Conservation (phyloP, 345 rosid genomes). For the Citrus hindsii region DNA sequence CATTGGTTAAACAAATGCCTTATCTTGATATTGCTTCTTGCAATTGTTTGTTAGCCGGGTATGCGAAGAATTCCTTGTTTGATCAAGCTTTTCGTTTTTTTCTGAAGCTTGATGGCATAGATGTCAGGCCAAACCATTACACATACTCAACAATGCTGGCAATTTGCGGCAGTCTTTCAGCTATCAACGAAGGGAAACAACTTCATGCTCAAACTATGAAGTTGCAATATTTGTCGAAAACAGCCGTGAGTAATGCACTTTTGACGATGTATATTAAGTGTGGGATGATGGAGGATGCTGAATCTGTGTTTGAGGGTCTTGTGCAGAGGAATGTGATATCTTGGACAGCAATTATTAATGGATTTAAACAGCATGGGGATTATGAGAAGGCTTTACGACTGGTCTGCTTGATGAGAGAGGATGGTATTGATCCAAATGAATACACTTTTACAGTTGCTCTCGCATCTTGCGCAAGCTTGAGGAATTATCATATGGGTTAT, state of each 20-base stretch:
- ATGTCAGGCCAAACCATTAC: slow-evolving; percentile 17
- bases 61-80: slow-evolving; percentile 12
- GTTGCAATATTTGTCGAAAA: slow-evolving; percentile 20
- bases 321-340: slow-evolving; percentile 19
- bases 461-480: slow-evolving; percentile 21
- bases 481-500: background rate
- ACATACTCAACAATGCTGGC: slow-evolving; percentile 19
- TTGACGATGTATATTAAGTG: slow-evolving; percentile 27
- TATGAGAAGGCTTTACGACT: slow-evolving; percentile 20
- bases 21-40: slow-evolving; percentile 14
- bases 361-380: slow-evolving; percentile 18
- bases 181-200: slow-evolving; percentile 22
- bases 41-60: slow-evolving; percentile 25
- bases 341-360: slow-evolving; percentile 24
- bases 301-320: slow-evolving; percentile 18
- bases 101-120: slow-evolving; percentile 9
- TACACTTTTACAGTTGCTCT: slow-evolving; percentile 21
- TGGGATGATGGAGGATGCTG: slow-evolving; percentile 19
- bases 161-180: slow-evolving; percentile 13
- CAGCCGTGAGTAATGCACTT: slow-evolving; percentile 26
- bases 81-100: slow-evolving; percentile 28
- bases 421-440: slow-evolving; percentile 23
- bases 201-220: slow-evolving; percentile 25
- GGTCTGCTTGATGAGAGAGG: slow-evolving; percentile 21
- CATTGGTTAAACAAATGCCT: slow-evolving; percentile 7